Evolutionary conservation across 768 basidiomycete species (phyloP).

Genomic region (Lactarius tabidus): DNA sequence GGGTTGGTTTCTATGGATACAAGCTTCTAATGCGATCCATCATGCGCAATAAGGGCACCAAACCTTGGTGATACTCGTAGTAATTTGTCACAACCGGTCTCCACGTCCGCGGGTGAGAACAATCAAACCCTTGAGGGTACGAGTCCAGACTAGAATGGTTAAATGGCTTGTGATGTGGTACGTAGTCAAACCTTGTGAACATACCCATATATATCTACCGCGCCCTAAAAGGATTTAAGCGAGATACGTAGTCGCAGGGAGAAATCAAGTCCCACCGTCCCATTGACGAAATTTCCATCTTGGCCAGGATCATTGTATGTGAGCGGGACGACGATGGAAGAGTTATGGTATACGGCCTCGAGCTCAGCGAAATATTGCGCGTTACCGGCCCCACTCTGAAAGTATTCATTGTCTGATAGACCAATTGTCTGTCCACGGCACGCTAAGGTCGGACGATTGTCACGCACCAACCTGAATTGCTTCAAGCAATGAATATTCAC

Average conservation of each 20-base stretch:
- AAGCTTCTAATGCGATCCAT: background rate
- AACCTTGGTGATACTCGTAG: conserved; percentile 53
- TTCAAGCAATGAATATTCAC: conserved; percentile 25
- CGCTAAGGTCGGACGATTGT: background rate
- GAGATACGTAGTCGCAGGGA: background rate
- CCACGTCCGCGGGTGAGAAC: conserved; percentile 69
- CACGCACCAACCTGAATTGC: conserved; percentile 54
- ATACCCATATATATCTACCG: conserved; percentile 74
- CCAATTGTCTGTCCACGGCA: background rate
- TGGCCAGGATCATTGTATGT: conserved; percentile 70
- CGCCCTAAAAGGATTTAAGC: conserved; percentile 41
- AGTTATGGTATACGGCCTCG: conserved; percentile 49
- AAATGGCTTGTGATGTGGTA: background rate
- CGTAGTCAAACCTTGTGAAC: background rate
- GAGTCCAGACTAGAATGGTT: conserved; percentile 40
- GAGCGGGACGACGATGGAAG: conserved; percentile 61
- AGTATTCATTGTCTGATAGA: conserved; percentile 70
- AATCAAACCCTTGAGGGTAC: conserved; percentile 79
- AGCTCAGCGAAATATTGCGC: conserved; percentile 62
- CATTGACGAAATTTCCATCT: conserved; percentile 61
- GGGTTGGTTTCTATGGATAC: conserved; percentile 35
- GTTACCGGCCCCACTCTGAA: conserved; percentile 41
- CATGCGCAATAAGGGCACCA: conserved; percentile 10
- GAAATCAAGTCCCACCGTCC: conserved; percentile 45
- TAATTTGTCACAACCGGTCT: conserved; percentile 59